These are phyloP conservation scores for Cladophialophora bantiana DNA, from an alignment of 2,329 filamentous ascomycete species.

Conservation along the genomic window DNA sequence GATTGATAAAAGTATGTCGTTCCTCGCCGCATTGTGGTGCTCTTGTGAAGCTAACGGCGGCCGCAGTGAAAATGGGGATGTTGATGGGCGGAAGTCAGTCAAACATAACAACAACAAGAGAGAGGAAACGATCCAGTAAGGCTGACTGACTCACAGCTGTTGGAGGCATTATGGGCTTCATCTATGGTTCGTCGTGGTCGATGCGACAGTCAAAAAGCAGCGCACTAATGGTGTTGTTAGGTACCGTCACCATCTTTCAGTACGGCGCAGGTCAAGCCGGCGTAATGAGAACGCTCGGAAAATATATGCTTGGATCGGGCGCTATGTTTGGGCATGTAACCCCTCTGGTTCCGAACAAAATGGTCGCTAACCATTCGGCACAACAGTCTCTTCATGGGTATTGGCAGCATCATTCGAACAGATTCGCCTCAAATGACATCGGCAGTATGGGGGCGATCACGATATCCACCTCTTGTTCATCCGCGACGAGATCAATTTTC, in stretches of 20 bases:
- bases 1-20: slow-evolving; percentile 71
- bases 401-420: slow-evolving; percentile 93
- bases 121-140: background rate
- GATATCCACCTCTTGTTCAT: slow-evolving; percentile 75
- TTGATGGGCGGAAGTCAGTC: slow-evolving; percentile 97
- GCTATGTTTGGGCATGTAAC: slow-evolving; percentile 84
- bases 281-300: slow-evolving; percentile 90
- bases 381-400: slow-evolving; percentile 91
- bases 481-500: slow-evolving; percentile 50
- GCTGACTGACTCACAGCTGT: slow-evolving; percentile 69
- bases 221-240: slow-evolving; percentile 55
- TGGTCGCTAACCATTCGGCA: slow-evolving; percentile 3
- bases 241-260: slow-evolving; percentile 91
- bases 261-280: slow-evolving; percentile 93
- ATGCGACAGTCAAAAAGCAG: background rate
- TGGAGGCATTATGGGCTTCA: slow-evolving; percentile 95
- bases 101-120: slow-evolving; percentile 13
- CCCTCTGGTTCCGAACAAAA: background rate
- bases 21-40: background rate
- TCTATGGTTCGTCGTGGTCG: slow-evolving; percentile 73
- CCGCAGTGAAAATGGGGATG: slow-evolving; percentile 91
- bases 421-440: slow-evolving; percentile 79
- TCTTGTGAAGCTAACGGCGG: slow-evolving; percentile 43
- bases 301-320: slow-evolving; percentile 95
- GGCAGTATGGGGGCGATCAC: slow-evolving; percentile 77